Percentiles rank a stretch among this genome's conserved stretches.
Evolutionary conservation across 768 basidiomycete species (phyloP).

Genomic region (Sarcodon aspratus): DNA sequence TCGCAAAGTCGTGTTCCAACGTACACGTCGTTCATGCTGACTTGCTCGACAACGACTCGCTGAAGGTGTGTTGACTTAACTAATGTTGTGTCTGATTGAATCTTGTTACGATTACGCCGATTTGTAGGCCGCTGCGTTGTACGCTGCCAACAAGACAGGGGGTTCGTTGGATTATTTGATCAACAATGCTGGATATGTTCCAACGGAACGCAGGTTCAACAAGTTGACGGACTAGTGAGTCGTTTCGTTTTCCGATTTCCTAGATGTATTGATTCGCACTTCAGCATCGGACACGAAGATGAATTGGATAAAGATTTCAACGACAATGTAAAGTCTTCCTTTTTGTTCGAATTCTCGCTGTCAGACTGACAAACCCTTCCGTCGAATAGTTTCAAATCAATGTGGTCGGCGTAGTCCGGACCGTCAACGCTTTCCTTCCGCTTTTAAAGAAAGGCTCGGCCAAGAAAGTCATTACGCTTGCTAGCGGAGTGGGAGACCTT

Average conservation of each 20-base stretch:
- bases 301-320: slow-evolving; percentile 13
- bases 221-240: slow-evolving; percentile 15
- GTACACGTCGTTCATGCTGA: slow-evolving; percentile 26
- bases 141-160: slow-evolving; percentile 17
- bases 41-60: slow-evolving; percentile 16
- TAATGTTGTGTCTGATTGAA: not conserved
- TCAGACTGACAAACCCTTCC: not conserved
- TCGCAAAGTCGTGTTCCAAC: slow-evolving; percentile 11
- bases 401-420: slow-evolving; percentile 22
- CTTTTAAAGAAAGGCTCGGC: slow-evolving; percentile 18
- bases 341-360: not conserved
- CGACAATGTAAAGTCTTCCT: slow-evolving; percentile 6
- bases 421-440: slow-evolving; percentile 27
- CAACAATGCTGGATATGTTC: slow-evolving; percentile 22
- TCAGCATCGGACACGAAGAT: slow-evolving; percentile 9
- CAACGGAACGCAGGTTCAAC: slow-evolving; percentile 1
- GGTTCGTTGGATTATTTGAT: slow-evolving; percentile 25
- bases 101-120: no score
- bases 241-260: not conserved
- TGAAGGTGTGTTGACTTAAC: slow-evolving; percentile 16
- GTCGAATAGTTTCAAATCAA: slow-evolving; percentile 19
- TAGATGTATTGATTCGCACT: not conserved
- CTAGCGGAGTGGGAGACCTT: slow-evolving; percentile 17
- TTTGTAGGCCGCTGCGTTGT: slow-evolving; percentile 16
- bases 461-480: slow-evolving; percentile 25